Percentiles rank a stretch among this genome's conserved stretches.
Conservation (phyloP, 179 eudicot genomes). For the Beta lomatogona region DNA sequence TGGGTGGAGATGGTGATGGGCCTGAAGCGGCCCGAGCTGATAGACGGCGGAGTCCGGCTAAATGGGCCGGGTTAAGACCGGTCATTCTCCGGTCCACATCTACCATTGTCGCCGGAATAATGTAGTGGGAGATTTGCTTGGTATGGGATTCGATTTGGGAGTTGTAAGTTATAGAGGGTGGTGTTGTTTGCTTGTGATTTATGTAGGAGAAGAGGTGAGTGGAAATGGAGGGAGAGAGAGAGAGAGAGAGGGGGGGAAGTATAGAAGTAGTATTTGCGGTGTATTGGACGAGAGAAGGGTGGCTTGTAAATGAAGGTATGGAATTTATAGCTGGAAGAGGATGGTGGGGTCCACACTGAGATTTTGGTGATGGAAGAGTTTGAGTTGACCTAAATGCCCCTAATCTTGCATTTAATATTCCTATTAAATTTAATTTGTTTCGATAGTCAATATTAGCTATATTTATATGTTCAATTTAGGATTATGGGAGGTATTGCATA, state of each 20-base stretch:
- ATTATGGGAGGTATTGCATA: too few relatives aligned
- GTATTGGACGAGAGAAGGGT: background rate
- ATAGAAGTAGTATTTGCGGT: background rate
- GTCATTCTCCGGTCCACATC: conserved; percentile 93
- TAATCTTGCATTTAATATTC: background rate
- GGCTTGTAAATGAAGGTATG: conserved; percentile 23
- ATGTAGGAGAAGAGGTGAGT: background rate
- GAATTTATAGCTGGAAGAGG: conserved; percentile 25
- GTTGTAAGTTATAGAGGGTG: background rate
- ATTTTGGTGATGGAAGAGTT: conserved; percentile 5
- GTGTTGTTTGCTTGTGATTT: background rate
- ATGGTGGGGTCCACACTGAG: conserved; percentile 7
- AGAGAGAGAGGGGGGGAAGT: too few relatives aligned
- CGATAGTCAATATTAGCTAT: too few relatives aligned
- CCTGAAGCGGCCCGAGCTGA: conserved; percentile 82
- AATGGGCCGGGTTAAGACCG: conserved; percentile 80
- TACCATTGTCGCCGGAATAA: conserved; percentile 48
- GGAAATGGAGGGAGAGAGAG: background rate
- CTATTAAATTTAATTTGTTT: too few relatives aligned
- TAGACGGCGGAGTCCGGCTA: conserved; percentile 95
- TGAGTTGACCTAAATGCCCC: background rate
- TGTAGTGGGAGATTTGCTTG: too few relatives aligned
- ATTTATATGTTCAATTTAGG: too few relatives aligned
- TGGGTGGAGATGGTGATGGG: conserved; percentile 42
- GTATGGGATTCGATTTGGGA: background rate